phyloP scores from a whole-genome alignment of 2,329 filamentous ascomycete genomes.

The Cladosporium colombiae region DNA sequence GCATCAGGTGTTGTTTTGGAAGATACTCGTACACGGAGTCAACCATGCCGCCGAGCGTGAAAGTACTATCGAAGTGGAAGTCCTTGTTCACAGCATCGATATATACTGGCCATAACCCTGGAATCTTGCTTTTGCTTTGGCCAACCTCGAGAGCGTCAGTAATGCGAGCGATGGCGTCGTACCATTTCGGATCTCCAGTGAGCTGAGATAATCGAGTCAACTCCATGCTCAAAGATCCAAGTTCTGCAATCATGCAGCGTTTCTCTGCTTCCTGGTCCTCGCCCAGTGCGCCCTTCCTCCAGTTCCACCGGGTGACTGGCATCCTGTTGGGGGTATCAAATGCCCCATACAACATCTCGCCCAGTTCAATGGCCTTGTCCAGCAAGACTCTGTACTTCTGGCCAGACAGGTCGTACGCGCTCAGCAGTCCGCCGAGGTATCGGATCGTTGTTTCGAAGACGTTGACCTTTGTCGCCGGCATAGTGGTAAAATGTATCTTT shows the following conservation, averaged over 20 bases:
- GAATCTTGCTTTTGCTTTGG: conserved; percentile 58
- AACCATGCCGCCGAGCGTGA: conserved; percentile 37
- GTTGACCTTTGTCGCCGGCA: conserved; percentile 56
- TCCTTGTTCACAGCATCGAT: conserved; percentile 48
- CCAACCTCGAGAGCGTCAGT: conserved; percentile 55
- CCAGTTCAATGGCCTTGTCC: conserved; percentile 63
- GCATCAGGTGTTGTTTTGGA: conserved; percentile 33
- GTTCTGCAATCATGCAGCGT: conserved; percentile 49
- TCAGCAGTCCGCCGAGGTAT: conserved; percentile 68
- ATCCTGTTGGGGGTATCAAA: conserved; percentile 71
- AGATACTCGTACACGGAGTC: conserved; percentile 40
- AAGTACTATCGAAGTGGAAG: conserved; percentile 34
- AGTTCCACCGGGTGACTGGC: conserved; percentile 61
- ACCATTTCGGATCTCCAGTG: conserved; percentile 61
- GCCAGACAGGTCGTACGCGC: conserved; percentile 68
- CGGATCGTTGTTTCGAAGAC: conserved; percentile 72
- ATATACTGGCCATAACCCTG: conserved; percentile 63
- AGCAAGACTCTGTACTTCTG: conserved; percentile 55
- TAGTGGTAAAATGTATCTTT: conserved; percentile 62
- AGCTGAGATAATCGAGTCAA: conserved; percentile 66
- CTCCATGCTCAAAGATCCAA: conserved; percentile 62
- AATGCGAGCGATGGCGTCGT: conserved; percentile 62
- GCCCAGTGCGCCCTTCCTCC: conserved; percentile 42
- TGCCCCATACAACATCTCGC: conserved; percentile 63
- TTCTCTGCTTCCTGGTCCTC: conserved; percentile 35